phyloP scores from a whole-genome alignment of 352 stramenopile genomes.

The Globisporangium mamillatum region DNA sequence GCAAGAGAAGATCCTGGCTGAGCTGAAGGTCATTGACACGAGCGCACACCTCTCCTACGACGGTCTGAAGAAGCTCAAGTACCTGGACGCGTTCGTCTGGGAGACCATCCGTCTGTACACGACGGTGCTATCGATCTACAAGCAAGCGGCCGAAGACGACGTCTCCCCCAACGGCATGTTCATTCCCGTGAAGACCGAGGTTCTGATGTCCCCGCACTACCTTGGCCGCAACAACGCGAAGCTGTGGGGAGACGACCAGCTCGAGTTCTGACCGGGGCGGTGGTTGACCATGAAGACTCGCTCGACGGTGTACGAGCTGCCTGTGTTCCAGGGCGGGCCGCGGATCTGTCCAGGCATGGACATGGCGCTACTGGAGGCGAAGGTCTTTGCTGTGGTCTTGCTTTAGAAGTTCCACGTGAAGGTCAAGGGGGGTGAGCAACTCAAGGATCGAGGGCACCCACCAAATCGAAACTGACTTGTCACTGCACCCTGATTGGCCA shows the following conservation, averaged over 20 bases:
- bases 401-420: conserved; percentile 39
- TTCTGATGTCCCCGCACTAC: conserved; percentile 68
- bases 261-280: conserved; percentile 15
- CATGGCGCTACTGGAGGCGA: conserved; percentile 62
- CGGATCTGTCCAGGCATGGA: conserved; percentile 73
- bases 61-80: conserved; percentile 53
- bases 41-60: conserved; percentile 16
- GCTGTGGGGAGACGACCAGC: conserved; percentile 16
- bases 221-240: neutral
- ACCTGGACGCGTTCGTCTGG: conserved; percentile 63
- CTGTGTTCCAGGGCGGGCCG: conserved; percentile 64
- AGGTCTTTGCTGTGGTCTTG: conserved; percentile 47
- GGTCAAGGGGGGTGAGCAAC: conserved; percentile 37
- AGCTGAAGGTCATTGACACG: too few relatives aligned
- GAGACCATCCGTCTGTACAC: conserved; percentile 76
- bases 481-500: too few relatives aligned
- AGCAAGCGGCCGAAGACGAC: conserved; percentile 21
- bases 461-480: too few relatives aligned
- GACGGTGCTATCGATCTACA: conserved; percentile 67
- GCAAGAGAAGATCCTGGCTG: too few relatives aligned
- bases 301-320: conserved; percentile 69
- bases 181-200: conserved; percentile 47
- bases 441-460: conserved; percentile 21
- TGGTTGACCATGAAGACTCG: conserved; percentile 17
- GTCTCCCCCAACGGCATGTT: conserved; percentile 14